Base-by-base conservation (phyloP, 208 protist species). In the Willaertia magna region DNA sequence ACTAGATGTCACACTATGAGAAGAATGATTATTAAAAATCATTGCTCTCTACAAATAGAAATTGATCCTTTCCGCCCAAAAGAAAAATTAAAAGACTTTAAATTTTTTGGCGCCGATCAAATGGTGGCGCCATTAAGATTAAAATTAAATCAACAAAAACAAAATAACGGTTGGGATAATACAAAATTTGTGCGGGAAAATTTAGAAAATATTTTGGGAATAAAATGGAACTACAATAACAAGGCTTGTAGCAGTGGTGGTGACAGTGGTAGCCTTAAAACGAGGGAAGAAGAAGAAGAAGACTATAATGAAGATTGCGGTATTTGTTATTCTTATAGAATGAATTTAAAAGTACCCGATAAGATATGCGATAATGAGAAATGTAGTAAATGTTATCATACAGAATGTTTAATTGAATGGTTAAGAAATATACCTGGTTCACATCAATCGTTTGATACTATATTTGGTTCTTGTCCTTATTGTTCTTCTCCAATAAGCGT, bases 401-500 rank as follows among this genome's bases (percentile, higher is more conserved):
- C 26, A 39, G 18, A 43, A 18, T 87, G 85, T 61, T 30, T 87
- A 1, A 4, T 61, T 22, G 42, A 87, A 22, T 87, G 85, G 85
- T 39, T 87, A 0, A 55, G 85, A 74, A 34, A 67, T 40, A 30
- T 79, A 18, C 55, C 61, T 34, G 39, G 44, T 34, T 42, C 42
- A 18, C 85, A 75, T 74, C n/a, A 49, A 34, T 52, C 44, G 0
- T 87, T 87, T 74, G 47, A 87, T 75, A 87, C 85, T 9, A 46
- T 87, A 4, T 84, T 61, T 84, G 85, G 85, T 34, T n/a, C 6
- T 26, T 87, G 85, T 61, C 74, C 74, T 47, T 87, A 87, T 47
- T 87, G 85, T 46, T 44, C 20, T 20, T 39, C 20, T 3, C 26
- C 74, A 1, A 74, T 86, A 40, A 26, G 22, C 3, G 76, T 67